Evolutionary conservation across 1,284 basidiomycete genomes (phyloP), one percentile per base, ranked within the genome.

Genomic region (Coniferiporia weirii): DNA sequence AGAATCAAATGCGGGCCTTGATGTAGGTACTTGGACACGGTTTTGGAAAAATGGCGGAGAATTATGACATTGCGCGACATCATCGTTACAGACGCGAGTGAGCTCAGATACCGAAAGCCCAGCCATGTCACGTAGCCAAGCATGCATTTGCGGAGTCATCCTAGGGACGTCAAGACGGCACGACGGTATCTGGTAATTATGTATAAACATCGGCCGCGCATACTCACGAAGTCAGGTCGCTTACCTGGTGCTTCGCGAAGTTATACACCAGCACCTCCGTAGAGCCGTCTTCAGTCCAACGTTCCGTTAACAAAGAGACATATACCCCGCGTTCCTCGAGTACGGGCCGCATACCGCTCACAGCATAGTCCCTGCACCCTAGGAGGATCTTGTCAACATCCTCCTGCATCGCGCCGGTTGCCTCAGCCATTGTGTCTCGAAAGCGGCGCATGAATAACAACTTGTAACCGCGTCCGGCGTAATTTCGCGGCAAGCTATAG

Each of bases 241-340:
- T 17, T 54, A 60, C 61, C 57, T 62, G 61, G 45, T 62, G 57
- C 40, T 53, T 59, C 10, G 61, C 61, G 51, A 62, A 59, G 20
- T 59, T 57, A 52, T 62, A 62, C 20, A 62, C 61, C 12, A 62
- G 49, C 4, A 62, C 57, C 38, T 62, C 61, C 36, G 35, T 43
- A n/a, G 45, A 40, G 8, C 52, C 60, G 13, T 55, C 51, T n/a
- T n/a, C 49, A 8, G 43, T 47, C 9, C 43, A 15, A 6, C 57
- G 57, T 17, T 62, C 61, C 17, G 46, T 34, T 34, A 59, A 59
- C 34, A 62, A 40, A 4, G 61, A 62, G 15, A 62, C 49, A 34
- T 62, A 62, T 12, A 53, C 56, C 17, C 49, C 32, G 9, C 45
- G 47, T 2, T 52, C 19, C 49, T 59, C 54, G 27, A 62, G 54